Evolutionary conservation across 1,139 yeast genomes (phyloP).

Genomic region (Zhuliangozyma parablackwelliae): DNA sequence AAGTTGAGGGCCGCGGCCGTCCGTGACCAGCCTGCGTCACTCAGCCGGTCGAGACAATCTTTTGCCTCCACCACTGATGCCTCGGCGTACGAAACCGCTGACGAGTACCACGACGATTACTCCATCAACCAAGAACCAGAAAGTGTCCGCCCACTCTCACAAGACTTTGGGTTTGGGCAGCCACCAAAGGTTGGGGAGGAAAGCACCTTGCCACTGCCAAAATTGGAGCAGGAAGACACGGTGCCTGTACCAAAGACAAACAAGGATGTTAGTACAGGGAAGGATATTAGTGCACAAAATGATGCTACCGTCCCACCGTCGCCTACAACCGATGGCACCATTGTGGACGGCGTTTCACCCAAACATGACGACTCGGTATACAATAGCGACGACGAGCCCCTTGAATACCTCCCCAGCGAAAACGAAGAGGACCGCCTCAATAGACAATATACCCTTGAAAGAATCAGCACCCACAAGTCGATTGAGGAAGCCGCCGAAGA

Average conservation of each 20-base stretch:
- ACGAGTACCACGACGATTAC: slow-evolving; percentile 16
- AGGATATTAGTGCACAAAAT: too few species aligned
- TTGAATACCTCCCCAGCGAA: neutral
- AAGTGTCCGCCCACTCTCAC: too few species aligned
- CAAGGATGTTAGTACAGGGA: neutral
- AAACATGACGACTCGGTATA: too few species aligned
- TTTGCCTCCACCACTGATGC: slow-evolving; percentile 15
- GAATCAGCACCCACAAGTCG: slow-evolving; percentile 16
- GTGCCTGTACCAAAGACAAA: neutral
- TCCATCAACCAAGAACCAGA: neutral
- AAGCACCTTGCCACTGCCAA: too few species aligned
- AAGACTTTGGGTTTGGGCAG: too few species aligned
- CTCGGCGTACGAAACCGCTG: slow-evolving; percentile 37
- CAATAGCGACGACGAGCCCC: too few species aligned
- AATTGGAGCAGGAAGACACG: too few species aligned
- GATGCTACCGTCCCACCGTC: too few species aligned
- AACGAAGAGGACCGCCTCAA: slow-evolving; percentile 13
- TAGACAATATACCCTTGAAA: slow-evolving; percentile 17
- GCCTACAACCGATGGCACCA: too few species aligned
- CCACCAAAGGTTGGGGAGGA: too few species aligned
- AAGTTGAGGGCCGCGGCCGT: slow-evolving; percentile 32
- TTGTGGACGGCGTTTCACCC: too few species aligned
- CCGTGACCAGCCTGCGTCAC: slow-evolving; percentile 5
- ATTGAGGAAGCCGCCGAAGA: slow-evolving; percentile 14
- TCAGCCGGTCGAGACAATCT: slow-evolving; percentile 9